Conservation (phyloP, 495 filamentous ascomycete species). For the Cudoniella acicularis region DNA sequence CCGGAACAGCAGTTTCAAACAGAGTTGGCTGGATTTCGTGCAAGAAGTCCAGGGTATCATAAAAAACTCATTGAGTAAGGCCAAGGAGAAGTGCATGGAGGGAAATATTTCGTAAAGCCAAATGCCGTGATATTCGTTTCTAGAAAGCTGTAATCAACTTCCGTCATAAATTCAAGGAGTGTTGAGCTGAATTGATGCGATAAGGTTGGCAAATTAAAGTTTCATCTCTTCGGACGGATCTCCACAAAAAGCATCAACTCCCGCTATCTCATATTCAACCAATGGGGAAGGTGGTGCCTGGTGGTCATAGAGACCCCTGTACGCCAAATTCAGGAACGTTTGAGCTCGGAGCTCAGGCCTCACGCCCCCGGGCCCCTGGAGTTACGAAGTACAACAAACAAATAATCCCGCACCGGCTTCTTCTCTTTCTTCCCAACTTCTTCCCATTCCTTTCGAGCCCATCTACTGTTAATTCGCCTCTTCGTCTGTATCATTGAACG, state of each 20-base stretch:
- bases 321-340: neutral
- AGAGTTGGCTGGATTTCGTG: too few relatives aligned
- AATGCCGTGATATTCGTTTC: neutral
- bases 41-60: too few relatives aligned
- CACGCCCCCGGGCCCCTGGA: too few relatives aligned
- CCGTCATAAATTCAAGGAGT: neutral
- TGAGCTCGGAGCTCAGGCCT: neutral
- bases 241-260: neutral
- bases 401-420: neutral
- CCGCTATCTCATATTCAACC: neutral
- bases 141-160: neutral
- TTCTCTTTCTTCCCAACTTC: neutral
- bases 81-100: too few relatives aligned
- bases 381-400: neutral
- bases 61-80: too few relatives aligned
- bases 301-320: too few relatives aligned
- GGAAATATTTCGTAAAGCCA: too few relatives aligned
- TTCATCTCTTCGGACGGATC: neutral
- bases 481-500: neutral
- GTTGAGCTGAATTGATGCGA: neutral
- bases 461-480: neutral
- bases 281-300: too few relatives aligned
- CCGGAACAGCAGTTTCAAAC: too few relatives aligned
- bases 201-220: neutral
- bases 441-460: neutral